Percentiles rank a stretch among this genome's conserved stretches.
These are phyloP conservation scores for Melampsora abietis-canadensis DNA, from an alignment of 1,284 basidiomycete genomes.

Conservation along the genomic window DNA sequence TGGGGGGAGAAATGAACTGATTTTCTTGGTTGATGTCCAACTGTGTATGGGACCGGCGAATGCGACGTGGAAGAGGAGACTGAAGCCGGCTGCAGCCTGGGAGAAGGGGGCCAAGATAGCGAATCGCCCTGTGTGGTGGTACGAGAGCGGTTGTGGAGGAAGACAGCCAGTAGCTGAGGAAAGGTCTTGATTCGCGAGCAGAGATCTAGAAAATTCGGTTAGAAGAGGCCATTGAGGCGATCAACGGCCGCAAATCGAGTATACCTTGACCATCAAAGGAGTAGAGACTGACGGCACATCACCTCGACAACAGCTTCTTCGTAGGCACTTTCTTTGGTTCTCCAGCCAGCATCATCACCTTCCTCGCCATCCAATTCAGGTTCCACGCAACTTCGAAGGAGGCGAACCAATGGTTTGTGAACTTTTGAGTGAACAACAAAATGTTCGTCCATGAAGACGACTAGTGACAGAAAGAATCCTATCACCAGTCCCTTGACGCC, in stretches of 20 bases:
- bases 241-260: neutral
- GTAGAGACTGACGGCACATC: constrained; percentile 59
- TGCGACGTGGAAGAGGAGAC: constrained; percentile 64
- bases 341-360: constrained; percentile 16
- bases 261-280: neutral
- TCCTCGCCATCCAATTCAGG: constrained; percentile 40
- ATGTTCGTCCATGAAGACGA: constrained; percentile 52
- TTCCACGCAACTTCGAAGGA: constrained; percentile 48
- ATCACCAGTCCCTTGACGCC: constrained; percentile 51
- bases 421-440: constrained; percentile 51
- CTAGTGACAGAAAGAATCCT: constrained; percentile 50
- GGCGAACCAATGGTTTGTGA: constrained; percentile 52
- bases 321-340: constrained; percentile 59
- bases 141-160: constrained; percentile 76
- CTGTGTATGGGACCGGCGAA: constrained; percentile 61
- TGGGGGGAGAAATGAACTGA: constrained; percentile 42
- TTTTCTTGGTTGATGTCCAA: constrained; percentile 39
- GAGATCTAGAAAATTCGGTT: constrained; percentile 58
- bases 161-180: constrained; percentile 86
- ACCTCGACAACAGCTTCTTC: constrained; percentile 84
- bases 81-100: constrained; percentile 61
- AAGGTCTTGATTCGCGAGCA: constrained; percentile 85
- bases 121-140: constrained; percentile 43
- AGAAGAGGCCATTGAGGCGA: neutral
- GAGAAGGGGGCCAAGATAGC: constrained; percentile 46